Base-by-base conservation (phyloP, 208 protist genomes). In the Wallacemonas sp. region DNA sequence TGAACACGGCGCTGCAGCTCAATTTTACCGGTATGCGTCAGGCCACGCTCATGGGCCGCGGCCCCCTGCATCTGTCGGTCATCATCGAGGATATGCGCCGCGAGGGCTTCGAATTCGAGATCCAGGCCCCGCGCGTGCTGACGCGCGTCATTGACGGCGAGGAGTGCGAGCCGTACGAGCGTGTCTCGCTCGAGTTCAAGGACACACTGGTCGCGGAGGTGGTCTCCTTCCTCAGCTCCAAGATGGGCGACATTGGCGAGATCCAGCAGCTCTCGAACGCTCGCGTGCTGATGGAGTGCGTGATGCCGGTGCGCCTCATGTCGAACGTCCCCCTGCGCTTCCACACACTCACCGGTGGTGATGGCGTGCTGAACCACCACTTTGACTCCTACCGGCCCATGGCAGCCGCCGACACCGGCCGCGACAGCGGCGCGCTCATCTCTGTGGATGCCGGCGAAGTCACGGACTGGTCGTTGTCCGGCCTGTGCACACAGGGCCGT, bases 41-140 rank as follows among this genome's bases (percentile, higher is more conserved):
- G 46, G 78, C 92, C 23, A 95, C 88, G 32, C 64, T 99, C 62
- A 82, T 86, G 72, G 98, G 97, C 36, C 83, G 98, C 49, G 98
- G 98, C 23, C 96, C 98, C 50, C 85, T 99, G 72, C 98, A 99
- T 77, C 85, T 99, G 12, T 98, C 94, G 61, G 94, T 99, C 23
- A 94, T 99, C 52, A 91, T 99, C 45, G 97, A 99, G 65, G 97
- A 98, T 33, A 98, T 99, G 97, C 87, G 98, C 32, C 91, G 98
- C 61, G 97, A 99, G 70, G 97, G 97, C 25, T 98, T 95, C 68
- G 98, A 99, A 77, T 91, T 99, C 64, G 79, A 96, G 45, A 87
- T 99, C 57, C 97, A 89, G 55, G 95, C 96, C n/a, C 97, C 98
- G 25, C 55, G 67, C 36, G 89, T 98, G n/a, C 57, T 98, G 8